Evolutionary conservation across 306 rosid species (phyloP), one percentile per base, ranked within the genome.

Genomic region (Trifolium pratense): DNA sequence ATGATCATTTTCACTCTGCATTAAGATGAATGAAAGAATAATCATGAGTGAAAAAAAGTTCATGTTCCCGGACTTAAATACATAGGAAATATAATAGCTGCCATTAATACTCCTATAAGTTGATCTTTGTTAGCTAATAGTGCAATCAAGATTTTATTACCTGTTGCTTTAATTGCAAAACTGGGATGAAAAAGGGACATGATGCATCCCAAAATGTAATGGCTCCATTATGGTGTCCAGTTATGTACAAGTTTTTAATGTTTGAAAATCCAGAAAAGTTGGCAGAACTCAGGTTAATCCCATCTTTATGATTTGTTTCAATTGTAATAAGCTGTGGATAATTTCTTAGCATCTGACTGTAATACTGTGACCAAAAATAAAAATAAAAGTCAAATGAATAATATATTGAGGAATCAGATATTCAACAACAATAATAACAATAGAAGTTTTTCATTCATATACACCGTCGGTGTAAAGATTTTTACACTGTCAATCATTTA

Each of bases 191-290:
- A 66, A 85, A 59, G 53, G 91, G 93, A 66, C 86, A 87, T 20
- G 97, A 84, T 4, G 90, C 88, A 81, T 93, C 98, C 96, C 98
- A 93, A 78, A 93, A 87, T 18, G 81, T 89, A 53, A 89, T 68
- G 43, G 90, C 84, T 73, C 98, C 98, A 65, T 88, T 84, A 53
- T 78, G 74, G 71, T 93, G 98, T 80, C 98, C 98, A 56, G 92
- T 86, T 79, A 93, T 89, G 84, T 91, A 91, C 80, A 93, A 34
- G 81, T 85, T 89, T 77, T 76, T 86, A 9, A 84, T 76, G 73
- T 61, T 89, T 10, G 86, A 87, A 85, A 93, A 93, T 85, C 97
- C 96, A 55, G 78, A 66, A 70, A 93, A 91, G 59, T 78, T 84
- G 48, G 82, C 63, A 21, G 89, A 67, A 78, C 74, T 78, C 42